Conservation (phyloP, 192 early-diverging fungal genomes). For the Mortierella claussenii region DNA sequence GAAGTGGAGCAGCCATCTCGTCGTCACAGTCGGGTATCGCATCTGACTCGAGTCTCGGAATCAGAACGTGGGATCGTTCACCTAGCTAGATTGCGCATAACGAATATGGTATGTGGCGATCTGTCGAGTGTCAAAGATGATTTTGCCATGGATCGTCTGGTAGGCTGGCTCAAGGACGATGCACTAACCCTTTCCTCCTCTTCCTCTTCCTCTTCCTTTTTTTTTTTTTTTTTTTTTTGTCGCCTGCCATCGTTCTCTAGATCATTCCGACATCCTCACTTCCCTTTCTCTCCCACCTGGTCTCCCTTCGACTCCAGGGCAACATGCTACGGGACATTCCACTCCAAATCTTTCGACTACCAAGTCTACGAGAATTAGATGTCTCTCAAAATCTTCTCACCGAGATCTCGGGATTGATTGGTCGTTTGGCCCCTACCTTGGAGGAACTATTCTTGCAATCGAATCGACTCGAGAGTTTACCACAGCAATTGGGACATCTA, state of each 20-base stretch:
- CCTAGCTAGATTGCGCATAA: constrained; percentile 33
- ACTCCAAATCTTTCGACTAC: constrained; percentile 39
- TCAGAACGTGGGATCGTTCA: constrained; percentile 41
- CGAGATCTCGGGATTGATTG: constrained; percentile 36
- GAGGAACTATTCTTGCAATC: constrained; percentile 47
- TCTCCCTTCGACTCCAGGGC: constrained; percentile 42
- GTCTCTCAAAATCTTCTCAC: constrained; percentile 42
- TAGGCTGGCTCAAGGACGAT: no score
- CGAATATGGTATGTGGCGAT: constrained; percentile 24
- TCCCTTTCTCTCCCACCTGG: constrained; percentile 35
- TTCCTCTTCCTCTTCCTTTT: neutral
- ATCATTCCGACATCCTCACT: constrained; percentile 37
- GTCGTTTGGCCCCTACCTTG: constrained; percentile 26
- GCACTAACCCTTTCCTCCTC: no score
- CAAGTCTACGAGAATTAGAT: constrained; percentile 39
- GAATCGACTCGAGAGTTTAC: constrained; percentile 29
- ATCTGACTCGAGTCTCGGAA: constrained; percentile 34
- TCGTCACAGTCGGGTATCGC: constrained; percentile 5
- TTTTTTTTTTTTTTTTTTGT: no score
- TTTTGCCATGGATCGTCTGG: no score
- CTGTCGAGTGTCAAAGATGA: no score
- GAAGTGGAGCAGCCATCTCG: no score
- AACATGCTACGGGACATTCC: constrained; percentile 40
- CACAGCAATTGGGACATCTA: constrained; percentile 37
- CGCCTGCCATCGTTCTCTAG: no score